phyloP scores from a whole-genome alignment of 2,329 filamentous ascomycete genomes.

The Beauveria sp. region DNA sequence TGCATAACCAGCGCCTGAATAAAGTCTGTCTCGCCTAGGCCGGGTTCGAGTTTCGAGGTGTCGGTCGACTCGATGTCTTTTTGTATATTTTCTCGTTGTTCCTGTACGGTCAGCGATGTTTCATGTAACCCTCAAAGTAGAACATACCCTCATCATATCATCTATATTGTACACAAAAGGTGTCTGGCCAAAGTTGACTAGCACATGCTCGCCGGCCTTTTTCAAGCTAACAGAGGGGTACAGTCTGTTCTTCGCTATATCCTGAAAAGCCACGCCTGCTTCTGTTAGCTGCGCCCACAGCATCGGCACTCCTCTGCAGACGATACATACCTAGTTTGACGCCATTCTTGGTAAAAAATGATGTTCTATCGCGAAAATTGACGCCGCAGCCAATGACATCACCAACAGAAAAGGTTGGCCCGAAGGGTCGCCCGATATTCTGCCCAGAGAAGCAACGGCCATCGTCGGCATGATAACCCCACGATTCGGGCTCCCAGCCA shows the following conservation, averaged over 20 bases:
- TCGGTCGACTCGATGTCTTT: constrained; percentile 51
- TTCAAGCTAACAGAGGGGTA: constrained; percentile 62
- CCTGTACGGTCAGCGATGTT: constrained; percentile 29
- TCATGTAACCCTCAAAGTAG: not conserved
- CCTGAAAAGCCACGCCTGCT: constrained; percentile 61
- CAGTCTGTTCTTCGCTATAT: constrained; percentile 54
- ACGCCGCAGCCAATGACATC: constrained; percentile 60
- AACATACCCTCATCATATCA: constrained; percentile 64
- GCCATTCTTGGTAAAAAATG: constrained; percentile 65
- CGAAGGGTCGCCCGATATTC: constrained; percentile 50
- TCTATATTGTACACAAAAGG: constrained; percentile 92
- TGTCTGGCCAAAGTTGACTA: constrained; percentile 60
- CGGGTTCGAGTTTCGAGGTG: constrained; percentile 53
- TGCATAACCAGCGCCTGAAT: constrained; percentile 77
- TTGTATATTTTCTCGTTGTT: constrained; percentile 52
- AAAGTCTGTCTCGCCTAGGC: constrained; percentile 65
- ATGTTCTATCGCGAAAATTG: constrained; percentile 55
- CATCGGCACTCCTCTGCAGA: not conserved
- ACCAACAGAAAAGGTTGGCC: constrained; percentile 44
- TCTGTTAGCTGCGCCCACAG: not conserved
- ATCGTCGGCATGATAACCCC: constrained; percentile 64
- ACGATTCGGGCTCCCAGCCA: constrained; percentile 61
- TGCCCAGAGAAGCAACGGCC: constrained; percentile 53
- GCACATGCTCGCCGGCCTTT: constrained; percentile 53
- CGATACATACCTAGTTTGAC: constrained; percentile 40